Percentiles rank a stretch among this genome's conserved stretches.
Conservation (phyloP, 495 filamentous ascomycete species). For the Aspergillus baeticus region DNA sequence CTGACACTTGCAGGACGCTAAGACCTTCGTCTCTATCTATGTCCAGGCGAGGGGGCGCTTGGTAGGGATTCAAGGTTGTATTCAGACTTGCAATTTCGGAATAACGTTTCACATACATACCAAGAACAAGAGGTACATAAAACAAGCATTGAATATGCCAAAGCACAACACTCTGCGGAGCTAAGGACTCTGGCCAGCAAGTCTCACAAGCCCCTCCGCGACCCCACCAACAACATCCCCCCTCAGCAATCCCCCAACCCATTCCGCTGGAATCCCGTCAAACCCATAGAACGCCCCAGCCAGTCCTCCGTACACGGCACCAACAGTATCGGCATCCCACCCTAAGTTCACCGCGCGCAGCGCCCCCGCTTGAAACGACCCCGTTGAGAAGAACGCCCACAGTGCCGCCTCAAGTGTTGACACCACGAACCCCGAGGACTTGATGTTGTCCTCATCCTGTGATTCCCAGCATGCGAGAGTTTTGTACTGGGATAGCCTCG, state of each 20-base stretch:
- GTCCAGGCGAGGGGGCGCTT: too few species aligned
- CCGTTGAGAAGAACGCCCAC: slow-evolving; percentile 46
- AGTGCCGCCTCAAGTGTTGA: slow-evolving; percentile 45
- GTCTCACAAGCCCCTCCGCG: neutral
- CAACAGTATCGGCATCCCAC: slow-evolving; percentile 51
- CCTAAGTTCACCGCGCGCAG: slow-evolving; percentile 47
- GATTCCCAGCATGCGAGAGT: slow-evolving; percentile 20
- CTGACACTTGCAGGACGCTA: neutral
- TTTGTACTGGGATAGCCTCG: slow-evolving; percentile 20
- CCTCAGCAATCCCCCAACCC: slow-evolving; percentile 34
- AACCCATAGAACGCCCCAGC: slow-evolving; percentile 45
- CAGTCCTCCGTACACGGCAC: slow-evolving; percentile 49
- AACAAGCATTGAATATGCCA: too few species aligned
- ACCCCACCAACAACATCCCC: slow-evolving; percentile 17
- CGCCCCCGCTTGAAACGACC: slow-evolving; percentile 39
- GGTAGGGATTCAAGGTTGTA: too few species aligned
- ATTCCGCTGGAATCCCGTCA: slow-evolving; percentile 31
- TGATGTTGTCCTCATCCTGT: slow-evolving; percentile 21
- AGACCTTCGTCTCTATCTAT: neutral
- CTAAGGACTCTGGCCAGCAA: neutral
- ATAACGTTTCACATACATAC: too few species aligned
- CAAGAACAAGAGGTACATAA: too few species aligned
- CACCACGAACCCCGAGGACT: slow-evolving; percentile 44
- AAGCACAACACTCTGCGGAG: too few species aligned
- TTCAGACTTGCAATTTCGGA: too few species aligned